Conservation (phyloP, 2,329 filamentous ascomycete species). For the Lachnellula occidentalis region DNA sequence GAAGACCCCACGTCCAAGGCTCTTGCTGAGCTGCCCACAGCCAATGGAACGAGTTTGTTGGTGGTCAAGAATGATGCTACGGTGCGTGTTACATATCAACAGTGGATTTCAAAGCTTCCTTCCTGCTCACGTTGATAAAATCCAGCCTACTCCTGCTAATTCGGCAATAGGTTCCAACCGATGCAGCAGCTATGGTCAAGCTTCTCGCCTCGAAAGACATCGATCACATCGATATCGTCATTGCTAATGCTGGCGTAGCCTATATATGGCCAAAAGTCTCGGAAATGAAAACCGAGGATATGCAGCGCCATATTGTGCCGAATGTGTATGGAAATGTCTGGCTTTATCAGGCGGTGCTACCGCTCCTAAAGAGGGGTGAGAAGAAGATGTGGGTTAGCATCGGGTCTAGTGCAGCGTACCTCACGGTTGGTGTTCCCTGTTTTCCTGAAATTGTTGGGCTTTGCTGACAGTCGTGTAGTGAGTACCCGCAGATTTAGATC, state of each 20-base stretch:
- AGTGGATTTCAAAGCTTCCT: neutral
- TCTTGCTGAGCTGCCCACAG: constrained; percentile 26
- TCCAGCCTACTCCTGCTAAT: too few relatives aligned
- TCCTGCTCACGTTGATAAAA: neutral
- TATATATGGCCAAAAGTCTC: constrained; percentile 28
- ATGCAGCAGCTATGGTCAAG: constrained; percentile 27
- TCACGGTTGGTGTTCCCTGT: constrained; percentile 5
- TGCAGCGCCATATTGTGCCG: constrained; percentile 22
- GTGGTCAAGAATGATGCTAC: constrained; percentile 31
- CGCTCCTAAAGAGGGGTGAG: constrained; percentile 29
- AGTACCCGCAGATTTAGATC: too few relatives aligned
- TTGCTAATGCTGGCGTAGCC: constrained; percentile 35
- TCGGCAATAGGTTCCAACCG: constrained; percentile 11
- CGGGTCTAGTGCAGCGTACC: constrained; percentile 18
- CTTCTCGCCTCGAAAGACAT: constrained; percentile 26
- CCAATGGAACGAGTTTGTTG: constrained; percentile 27
- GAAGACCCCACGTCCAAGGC: constrained; percentile 24
- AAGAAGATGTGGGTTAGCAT: constrained; percentile 31
- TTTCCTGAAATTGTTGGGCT: neutral
- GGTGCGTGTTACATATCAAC: neutral
- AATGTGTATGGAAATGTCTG: constrained; percentile 30
- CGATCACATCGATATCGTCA: constrained; percentile 32
- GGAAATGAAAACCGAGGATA: constrained; percentile 26
- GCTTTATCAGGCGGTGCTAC: constrained; percentile 31
- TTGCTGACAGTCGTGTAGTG: too few relatives aligned